Percentiles rank a stretch among this genome's conserved stretches.
These are phyloP conservation scores for Cyclotella atomus DNA, from an alignment of 108 stramenopile species.

Conservation along the genomic window DNA sequence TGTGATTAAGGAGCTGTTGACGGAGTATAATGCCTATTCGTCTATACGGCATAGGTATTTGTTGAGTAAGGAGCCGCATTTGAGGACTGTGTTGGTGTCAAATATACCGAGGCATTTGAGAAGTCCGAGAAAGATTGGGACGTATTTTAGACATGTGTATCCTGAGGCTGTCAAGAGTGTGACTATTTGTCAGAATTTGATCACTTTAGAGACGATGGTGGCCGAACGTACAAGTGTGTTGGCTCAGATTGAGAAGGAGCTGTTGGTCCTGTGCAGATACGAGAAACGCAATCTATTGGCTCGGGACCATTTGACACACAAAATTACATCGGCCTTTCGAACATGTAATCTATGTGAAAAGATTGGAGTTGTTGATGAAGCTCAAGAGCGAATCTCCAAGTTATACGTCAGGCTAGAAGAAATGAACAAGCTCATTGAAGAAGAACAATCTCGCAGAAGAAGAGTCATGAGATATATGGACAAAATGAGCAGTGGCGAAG, in stretches of 20 bases:
- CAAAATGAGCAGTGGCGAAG: conserved; percentile 82
- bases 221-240: conserved; percentile 63
- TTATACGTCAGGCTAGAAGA: conserved; percentile 72
- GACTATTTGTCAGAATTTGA: conserved; percentile 87
- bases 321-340: conserved; percentile 46
- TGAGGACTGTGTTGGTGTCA: conserved; percentile 85
- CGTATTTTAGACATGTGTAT: conserved; percentile 88
- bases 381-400: conserved; percentile 76
- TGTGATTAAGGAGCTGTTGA: conserved; percentile 78
- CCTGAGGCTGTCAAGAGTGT: conserved; percentile 86
- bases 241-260: conserved; percentile 77
- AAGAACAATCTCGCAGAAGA: conserved; percentile 73
- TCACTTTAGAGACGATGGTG: conserved; percentile 70
- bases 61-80: conserved; percentile 81
- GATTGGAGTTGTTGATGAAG: conserved; percentile 67
- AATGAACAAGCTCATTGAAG: conserved; percentile 73
- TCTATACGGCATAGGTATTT: conserved; percentile 88
- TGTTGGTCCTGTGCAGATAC: conserved; percentile 70
- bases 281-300: conserved; percentile 78
- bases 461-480: conserved; percentile 86
- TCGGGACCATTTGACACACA: conserved; percentile 31
- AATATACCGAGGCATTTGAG: conserved; percentile 91
- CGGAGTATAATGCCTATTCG: conserved; percentile 87
- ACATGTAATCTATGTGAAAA: conserved; percentile 68
- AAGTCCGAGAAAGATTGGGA: conserved; percentile 69